Percentiles rank a stretch among this genome's conserved stretches.
Conservation (phyloP, 2,329 filamentous ascomycete genomes). For the Alternaria metachromatica region DNA sequence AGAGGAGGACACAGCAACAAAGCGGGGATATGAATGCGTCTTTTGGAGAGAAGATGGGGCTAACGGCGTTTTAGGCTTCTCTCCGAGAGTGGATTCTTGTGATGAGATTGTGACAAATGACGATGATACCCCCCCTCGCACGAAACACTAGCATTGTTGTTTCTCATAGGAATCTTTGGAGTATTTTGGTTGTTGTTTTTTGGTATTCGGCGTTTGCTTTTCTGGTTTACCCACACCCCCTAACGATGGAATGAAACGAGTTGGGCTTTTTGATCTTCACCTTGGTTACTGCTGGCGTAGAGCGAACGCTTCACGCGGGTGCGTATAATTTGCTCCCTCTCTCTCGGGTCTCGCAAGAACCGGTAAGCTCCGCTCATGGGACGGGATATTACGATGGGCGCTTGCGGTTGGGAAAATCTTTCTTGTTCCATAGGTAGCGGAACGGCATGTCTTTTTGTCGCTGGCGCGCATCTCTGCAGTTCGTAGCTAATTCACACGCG, state of each 20-base stretch:
- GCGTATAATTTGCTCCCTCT: not conserved
- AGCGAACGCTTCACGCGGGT: not conserved
- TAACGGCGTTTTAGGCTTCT: constrained; percentile 53
- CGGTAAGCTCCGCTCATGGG: not conserved
- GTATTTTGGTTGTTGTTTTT: constrained; percentile 15
- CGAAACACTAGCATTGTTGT: constrained; percentile 30
- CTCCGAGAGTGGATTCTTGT: constrained; percentile 63
- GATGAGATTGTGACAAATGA: constrained; percentile 33
- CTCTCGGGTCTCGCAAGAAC: not conserved
- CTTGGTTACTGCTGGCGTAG: not conserved
- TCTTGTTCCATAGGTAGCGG: not conserved
- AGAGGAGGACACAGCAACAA: not conserved
- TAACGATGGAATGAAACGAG: constrained; percentile 10
- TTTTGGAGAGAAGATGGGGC: constrained; percentile 9
- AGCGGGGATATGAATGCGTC: constrained; percentile 1
- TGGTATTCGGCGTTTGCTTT: constrained; percentile 1
- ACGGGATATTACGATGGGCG: not conserved
- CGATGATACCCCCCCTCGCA: constrained; percentile 42
- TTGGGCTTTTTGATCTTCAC: not conserved
- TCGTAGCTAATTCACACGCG: not conserved
- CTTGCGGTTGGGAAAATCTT: constrained; percentile 1
- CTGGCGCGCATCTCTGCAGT: not conserved
- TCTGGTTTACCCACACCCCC: not conserved
- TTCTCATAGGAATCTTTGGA: constrained; percentile 16
- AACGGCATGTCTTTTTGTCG: not conserved